Evolutionary conservation across 352 stramenopile species (phyloP), one percentile per base, ranked within the genome.

Genomic region (Pythium dissimile): DNA sequence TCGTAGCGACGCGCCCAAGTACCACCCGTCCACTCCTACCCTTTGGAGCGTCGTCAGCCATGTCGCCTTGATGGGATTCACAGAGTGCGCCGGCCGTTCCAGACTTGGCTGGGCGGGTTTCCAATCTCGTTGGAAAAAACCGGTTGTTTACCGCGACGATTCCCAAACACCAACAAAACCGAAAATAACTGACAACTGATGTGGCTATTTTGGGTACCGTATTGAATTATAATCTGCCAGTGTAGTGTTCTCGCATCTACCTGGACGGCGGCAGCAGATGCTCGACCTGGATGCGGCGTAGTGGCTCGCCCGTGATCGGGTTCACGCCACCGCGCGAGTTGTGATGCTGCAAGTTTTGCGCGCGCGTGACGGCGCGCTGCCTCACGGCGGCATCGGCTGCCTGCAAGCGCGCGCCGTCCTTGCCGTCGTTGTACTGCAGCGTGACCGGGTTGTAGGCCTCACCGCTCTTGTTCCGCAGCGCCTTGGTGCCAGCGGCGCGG

Each of bases 391-490:
- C 70, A 69, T 96, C 85, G 15, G 74, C 72, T 37, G 73, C 70
- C 53, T 76, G 57, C 13, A 96, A 67, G 4, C 83, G 77, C 45
- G 87, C 67, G 11, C 87, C 87, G 52, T 96, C 84, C 34, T 85
- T 77, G 37, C 77, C 82, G 54, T 96, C 84, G 44, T 93, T 88
- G 69, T 97, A 97, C 52, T 81, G 78, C 16, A 97, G 72, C 32
- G 82, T 96, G 43, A 96, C 73, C 8, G 78, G 77, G 63, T 97
- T 93, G 78, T 89, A 97, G 15, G 88, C 76, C 37, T 92, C 82
- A 11, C 80, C 83, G 35, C 81, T 75, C 51, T 94, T 88, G 72
- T 97, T 97, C 49, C 86, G 89, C 57, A 79, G 69, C 35, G 82
- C 83, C 69, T 96, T 96, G 41, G 65, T 73, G n/a, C 87, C 89